A percentile compares a stretch with the other conserved stretches of the same genome.
Evolutionary conservation across 768 basidiomycete species (phyloP).

Genomic region (Amanita exitialis): DNA sequence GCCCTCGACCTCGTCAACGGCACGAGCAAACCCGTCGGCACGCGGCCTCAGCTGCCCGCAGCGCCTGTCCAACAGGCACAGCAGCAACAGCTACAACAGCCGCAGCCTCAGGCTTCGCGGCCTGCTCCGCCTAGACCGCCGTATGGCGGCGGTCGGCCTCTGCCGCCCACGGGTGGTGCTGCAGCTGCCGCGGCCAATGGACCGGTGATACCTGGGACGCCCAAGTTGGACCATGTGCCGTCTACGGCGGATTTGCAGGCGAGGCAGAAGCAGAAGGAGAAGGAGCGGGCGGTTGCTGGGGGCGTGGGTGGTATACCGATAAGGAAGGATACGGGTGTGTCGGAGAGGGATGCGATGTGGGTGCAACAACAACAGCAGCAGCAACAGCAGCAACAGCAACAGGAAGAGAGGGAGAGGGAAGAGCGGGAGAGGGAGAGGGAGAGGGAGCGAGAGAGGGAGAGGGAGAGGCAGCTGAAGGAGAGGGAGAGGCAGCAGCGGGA

Average conservation of each 20-base stretch:
- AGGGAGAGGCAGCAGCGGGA: constrained; percentile 18
- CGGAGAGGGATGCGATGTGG: constrained; percentile 18
- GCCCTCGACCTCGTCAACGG: constrained; percentile 6
- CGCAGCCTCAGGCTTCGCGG: constrained; percentile 30
- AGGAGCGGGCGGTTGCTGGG: constrained; percentile 15
- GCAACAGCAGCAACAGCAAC: not conserved
- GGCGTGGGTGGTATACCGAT: constrained; percentile 21
- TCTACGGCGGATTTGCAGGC: constrained; percentile 57
- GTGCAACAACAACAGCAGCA: constrained; percentile 17
- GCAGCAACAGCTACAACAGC: not conserved
- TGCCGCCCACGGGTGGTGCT: constrained; percentile 36
- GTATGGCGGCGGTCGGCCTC: constrained; percentile 35
- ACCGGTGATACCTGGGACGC: constrained; percentile 8
- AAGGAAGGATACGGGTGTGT: constrained; percentile 44
- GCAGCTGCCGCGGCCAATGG: constrained; percentile 5
- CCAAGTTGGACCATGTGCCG: constrained; percentile 43
- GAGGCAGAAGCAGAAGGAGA: constrained; percentile 50
- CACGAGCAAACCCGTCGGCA: not conserved
- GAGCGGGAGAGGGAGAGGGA: constrained; percentile 9
- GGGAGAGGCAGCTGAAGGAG: constrained; percentile 13
- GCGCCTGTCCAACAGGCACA: too few relatives aligned
- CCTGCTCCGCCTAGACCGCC: constrained; percentile 65
- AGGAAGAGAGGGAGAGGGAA: not conserved
- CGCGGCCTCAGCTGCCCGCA: too few relatives aligned
- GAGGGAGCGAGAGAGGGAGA: constrained; percentile 6